Evolutionary conservation across 1,284 basidiomycete genomes (phyloP).

Genomic region (Ustilago xerochloae): DNA sequence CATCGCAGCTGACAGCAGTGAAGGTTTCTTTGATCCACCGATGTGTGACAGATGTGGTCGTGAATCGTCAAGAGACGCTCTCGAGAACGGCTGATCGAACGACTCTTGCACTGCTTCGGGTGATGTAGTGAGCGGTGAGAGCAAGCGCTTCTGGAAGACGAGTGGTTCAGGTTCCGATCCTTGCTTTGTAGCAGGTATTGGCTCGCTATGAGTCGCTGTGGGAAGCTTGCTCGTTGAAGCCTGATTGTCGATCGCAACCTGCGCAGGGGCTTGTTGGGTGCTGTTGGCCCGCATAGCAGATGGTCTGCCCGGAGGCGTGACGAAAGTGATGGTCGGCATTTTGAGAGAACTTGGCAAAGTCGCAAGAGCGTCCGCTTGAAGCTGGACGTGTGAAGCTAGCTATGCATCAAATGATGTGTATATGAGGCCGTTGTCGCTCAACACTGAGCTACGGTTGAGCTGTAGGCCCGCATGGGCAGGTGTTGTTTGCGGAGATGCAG

Average conservation of each 20-base stretch:
- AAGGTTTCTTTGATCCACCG: constrained; percentile 12
- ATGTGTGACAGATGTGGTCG: not conserved
- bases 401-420: too few relatives aligned
- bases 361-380: too few relatives aligned
- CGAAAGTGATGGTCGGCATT: constrained; percentile 40
- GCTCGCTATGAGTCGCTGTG: not conserved
- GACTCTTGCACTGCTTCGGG: constrained; percentile 23
- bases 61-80: constrained; percentile 8
- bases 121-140: constrained; percentile 28
- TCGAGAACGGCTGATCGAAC: constrained; percentile 11
- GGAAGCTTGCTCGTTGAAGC: not conserved
- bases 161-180: constrained; percentile 13
- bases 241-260: not conserved
- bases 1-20: constrained; percentile 26
- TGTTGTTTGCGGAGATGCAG: too few relatives aligned
- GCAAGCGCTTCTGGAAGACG: constrained; percentile 36
- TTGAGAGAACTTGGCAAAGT: not conserved
- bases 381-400: too few relatives aligned
- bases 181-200: not conserved
- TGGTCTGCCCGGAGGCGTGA: constrained; percentile 35
- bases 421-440: constrained; percentile 1
- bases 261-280: not conserved
- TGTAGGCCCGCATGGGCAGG: not conserved
- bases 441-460: not conserved
- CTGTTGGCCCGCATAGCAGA: constrained; percentile 16